These are phyloP conservation scores for Pseudozyma sp. DNA, from an alignment of 1,284 basidiomycete species.

Conservation along the genomic window DNA sequence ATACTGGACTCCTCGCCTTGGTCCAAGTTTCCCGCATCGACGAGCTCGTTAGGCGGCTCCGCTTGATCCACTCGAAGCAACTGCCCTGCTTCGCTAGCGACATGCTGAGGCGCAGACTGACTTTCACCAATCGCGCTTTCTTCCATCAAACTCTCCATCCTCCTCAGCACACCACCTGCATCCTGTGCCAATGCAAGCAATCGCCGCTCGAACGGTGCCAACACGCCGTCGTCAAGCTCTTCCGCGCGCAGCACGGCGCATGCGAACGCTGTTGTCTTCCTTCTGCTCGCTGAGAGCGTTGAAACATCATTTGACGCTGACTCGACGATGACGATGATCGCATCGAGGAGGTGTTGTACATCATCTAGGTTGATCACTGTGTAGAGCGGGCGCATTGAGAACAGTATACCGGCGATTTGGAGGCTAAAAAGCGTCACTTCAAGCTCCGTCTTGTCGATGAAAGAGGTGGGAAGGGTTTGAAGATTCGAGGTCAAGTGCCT, in stretches of 20 bases:
- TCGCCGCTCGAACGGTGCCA: slow-evolving; percentile 28
- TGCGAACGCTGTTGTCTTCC: slow-evolving; percentile 10
- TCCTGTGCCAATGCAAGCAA: slow-evolving; percentile 16
- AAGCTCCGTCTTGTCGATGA: too few species aligned
- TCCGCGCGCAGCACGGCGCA: slow-evolving; percentile 27
- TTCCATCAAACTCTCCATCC: slow-evolving; percentile 16
- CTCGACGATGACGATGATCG: slow-evolving; percentile 17
- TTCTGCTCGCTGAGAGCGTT: background rate
- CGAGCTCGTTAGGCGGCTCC: background rate
- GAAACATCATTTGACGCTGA: slow-evolving; percentile 1
- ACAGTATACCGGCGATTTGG: slow-evolving; percentile 19
- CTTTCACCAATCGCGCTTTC: background rate
- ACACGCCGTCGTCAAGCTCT: slow-evolving; percentile 20
- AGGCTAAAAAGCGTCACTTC: slow-evolving; percentile 7
- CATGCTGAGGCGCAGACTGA: background rate
- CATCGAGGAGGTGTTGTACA: slow-evolving; percentile 12
- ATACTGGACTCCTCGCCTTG: slow-evolving; percentile 24
- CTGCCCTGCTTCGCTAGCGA: too few species aligned
- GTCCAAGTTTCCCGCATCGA: background rate
- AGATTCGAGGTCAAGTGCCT: slow-evolving; percentile 2
- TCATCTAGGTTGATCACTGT: background rate
- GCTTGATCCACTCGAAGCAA: too few species aligned
- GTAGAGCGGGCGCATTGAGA: slow-evolving; percentile 15
- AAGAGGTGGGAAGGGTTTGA: background rate
- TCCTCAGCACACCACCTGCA: slow-evolving; percentile 8